Percentiles rank a stretch among this genome's conserved stretches.
These are phyloP conservation scores for Chrysosporium keratinophilum DNA, from an alignment of 2,329 filamentous ascomycete genomes.

Conservation along the genomic window DNA sequence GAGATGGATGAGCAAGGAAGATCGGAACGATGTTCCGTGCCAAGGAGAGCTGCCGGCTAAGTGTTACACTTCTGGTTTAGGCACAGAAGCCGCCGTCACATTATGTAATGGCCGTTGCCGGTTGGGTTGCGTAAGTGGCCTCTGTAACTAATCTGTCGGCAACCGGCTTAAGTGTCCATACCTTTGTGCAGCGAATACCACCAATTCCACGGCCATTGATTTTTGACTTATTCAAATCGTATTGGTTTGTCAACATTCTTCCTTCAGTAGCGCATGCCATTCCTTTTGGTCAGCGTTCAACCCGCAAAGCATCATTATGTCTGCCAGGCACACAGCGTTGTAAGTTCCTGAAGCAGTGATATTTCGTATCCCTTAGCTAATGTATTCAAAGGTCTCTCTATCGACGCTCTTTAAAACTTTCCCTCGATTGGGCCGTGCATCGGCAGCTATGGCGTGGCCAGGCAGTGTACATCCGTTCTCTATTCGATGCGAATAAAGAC, in stretches of 20 bases:
- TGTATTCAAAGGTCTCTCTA: slow-evolving; percentile 57
- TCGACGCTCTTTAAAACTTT: slow-evolving; percentile 81
- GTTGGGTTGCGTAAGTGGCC: too few species aligned
- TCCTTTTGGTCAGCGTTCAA: not conserved
- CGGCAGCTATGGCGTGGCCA: slow-evolving; percentile 90
- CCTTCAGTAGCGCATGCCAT: not conserved
- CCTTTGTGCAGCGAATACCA: too few species aligned
- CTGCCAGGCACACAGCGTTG: slow-evolving; percentile 26
- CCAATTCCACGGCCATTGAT: too few species aligned
- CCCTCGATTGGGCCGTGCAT: slow-evolving; percentile 91
- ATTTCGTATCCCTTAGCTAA: not conserved
- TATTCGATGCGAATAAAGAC: slow-evolving; percentile 88
- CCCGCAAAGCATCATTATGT: slow-evolving; percentile 13
- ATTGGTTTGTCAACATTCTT: not conserved
- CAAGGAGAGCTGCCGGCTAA: too few species aligned
- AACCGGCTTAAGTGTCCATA: too few species aligned
- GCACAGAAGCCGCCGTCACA: too few species aligned
- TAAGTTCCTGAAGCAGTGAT: slow-evolving; percentile 21
- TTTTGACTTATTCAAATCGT: too few species aligned
- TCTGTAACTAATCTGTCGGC: too few species aligned
- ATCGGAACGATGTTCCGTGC: not conserved
- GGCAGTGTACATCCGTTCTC: slow-evolving; percentile 84
- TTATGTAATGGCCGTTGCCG: too few species aligned
- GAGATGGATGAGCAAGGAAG: not conserved
- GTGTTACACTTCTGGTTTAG: too few species aligned